A percentile compares a stretch with the other conserved stretches of the same genome.
These are phyloP conservation scores for Herpotrichia juniperi DNA, from an alignment of 2,329 filamentous ascomycete genomes.

Conservation along the genomic window DNA sequence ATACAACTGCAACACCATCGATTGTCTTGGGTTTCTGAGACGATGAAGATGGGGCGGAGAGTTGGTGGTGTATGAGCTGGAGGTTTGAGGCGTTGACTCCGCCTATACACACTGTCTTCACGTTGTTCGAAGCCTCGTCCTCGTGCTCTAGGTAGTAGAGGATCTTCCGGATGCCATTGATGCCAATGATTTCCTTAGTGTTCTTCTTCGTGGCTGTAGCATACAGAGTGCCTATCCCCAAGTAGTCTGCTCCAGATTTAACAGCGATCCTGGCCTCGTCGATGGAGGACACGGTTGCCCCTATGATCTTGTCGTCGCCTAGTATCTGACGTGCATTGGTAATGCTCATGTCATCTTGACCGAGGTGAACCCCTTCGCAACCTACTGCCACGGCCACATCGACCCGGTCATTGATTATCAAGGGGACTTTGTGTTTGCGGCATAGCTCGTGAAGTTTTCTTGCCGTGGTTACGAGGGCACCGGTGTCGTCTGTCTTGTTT, in stretches of 20 bases:
- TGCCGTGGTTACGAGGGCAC: conserved; percentile 72
- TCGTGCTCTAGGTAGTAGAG: conserved; percentile 63
- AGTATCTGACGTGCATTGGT: conserved; percentile 72
- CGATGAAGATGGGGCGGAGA: conserved; percentile 47
- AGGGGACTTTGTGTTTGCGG: conserved; percentile 69
- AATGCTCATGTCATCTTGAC: conserved; percentile 88
- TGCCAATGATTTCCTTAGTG: conserved; percentile 80
- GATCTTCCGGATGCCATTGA: conserved; percentile 71
- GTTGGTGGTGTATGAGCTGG: conserved; percentile 76
- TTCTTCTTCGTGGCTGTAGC: conserved; percentile 83
- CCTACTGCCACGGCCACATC: conserved; percentile 85
- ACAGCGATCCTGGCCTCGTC: conserved; percentile 77
- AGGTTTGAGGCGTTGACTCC: conserved; percentile 81
- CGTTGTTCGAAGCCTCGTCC: conserved; percentile 33
- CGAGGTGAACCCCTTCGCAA: conserved; percentile 91
- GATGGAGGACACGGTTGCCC: conserved; percentile 79
- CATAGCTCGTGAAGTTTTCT: conserved; percentile 75
- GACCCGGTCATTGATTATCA: conserved; percentile 91
- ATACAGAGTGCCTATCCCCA: conserved; percentile 90
- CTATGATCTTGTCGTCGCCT: conserved; percentile 80
- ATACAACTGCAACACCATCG: conserved; percentile 86
- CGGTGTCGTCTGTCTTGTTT: conserved; percentile 83
- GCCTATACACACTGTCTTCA: conserved; percentile 78
- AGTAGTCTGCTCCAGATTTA: conserved; percentile 80
- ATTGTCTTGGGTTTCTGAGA: conserved; percentile 60